Percentiles rank a stretch among this genome's conserved stretches.
phyloP scores from a whole-genome alignment of 2,329 filamentous ascomycete species.

The Ascochyta pisi region DNA sequence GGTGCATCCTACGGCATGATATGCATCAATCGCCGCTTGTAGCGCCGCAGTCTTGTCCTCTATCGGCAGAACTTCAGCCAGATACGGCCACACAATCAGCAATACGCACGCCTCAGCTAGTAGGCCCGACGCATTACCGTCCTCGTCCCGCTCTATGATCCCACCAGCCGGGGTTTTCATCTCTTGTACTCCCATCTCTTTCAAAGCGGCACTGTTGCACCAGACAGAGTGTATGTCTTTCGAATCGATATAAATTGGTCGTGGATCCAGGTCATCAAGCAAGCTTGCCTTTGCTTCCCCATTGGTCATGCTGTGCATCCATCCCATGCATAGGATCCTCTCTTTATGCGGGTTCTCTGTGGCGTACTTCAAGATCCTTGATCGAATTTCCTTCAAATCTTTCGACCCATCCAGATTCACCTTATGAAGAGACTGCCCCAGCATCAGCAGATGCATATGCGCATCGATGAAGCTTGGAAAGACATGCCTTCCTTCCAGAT shows the following conservation, averaged over 20 bases:
- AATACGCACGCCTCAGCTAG: constrained; percentile 63
- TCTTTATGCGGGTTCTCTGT: constrained; percentile 53
- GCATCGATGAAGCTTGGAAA: constrained; percentile 65
- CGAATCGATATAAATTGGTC: constrained; percentile 63
- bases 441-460: constrained; percentile 64
- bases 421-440: constrained; percentile 63
- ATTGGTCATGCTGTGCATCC: constrained; percentile 64
- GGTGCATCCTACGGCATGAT: constrained; percentile 61
- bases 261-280: constrained; percentile 60
- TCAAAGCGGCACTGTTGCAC: constrained; percentile 61
- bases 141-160: constrained; percentile 57
- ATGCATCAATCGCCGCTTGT: constrained; percentile 56
- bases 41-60: constrained; percentile 59
- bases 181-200: constrained; percentile 57
- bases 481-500: constrained; percentile 51
- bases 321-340: constrained; percentile 61
- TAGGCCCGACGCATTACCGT: constrained; percentile 59
- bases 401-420: constrained; percentile 57
- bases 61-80: constrained; percentile 57
- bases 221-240: constrained; percentile 65
- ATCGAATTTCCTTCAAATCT: constrained; percentile 58
- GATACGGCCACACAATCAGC: constrained; percentile 62
- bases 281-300: constrained; percentile 57
- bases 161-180: constrained; percentile 61
- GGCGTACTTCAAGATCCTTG: constrained; percentile 56